These are phyloP conservation scores for Poteriospumella lacustris DNA, from an alignment of 108 stramenopile genomes.

Conservation along the genomic window DNA sequence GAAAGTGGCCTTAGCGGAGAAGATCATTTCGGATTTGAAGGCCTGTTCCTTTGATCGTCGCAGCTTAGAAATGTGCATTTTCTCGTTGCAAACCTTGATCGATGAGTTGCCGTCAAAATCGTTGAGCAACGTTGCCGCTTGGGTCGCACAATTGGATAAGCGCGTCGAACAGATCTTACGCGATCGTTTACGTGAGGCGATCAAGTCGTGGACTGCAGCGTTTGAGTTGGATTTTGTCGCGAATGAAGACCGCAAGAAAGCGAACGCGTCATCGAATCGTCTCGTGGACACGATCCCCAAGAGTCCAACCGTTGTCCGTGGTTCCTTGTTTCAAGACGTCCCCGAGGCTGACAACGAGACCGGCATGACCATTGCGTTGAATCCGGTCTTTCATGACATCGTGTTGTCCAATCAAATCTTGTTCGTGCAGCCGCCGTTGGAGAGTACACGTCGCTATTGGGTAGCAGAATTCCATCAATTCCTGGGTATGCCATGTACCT, in stretches of 20 bases:
- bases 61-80: neutral
- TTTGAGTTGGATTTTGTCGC: neutral
- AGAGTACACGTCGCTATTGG: conserved; percentile 7
- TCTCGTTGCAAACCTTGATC: conserved; percentile 39
- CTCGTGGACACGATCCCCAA: neutral
- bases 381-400: conserved; percentile 13
- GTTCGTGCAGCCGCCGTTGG: conserved; percentile 28
- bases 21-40: conserved; percentile 31
- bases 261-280: neutral
- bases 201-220: conserved; percentile 4
- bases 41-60: conserved; percentile 39
- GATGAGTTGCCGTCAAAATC: conserved; percentile 50
- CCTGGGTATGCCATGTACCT: neutral
- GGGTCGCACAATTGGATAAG: conserved; percentile 35
- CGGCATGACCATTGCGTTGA: neutral
- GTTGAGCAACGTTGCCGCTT: conserved; percentile 44
- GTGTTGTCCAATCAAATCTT: conserved; percentile 14
- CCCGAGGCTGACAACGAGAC: neutral
- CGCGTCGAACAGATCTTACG: conserved; percentile 16
- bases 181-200: conserved; percentile 3
- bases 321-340: neutral
- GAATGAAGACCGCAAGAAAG: neutral
- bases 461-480: neutral
- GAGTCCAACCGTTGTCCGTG: neutral
- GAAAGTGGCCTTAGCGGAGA: conserved; percentile 39